Conservation (phyloP, 2,329 filamentous ascomycete genomes). For the Dactylonectria estremocensis region DNA sequence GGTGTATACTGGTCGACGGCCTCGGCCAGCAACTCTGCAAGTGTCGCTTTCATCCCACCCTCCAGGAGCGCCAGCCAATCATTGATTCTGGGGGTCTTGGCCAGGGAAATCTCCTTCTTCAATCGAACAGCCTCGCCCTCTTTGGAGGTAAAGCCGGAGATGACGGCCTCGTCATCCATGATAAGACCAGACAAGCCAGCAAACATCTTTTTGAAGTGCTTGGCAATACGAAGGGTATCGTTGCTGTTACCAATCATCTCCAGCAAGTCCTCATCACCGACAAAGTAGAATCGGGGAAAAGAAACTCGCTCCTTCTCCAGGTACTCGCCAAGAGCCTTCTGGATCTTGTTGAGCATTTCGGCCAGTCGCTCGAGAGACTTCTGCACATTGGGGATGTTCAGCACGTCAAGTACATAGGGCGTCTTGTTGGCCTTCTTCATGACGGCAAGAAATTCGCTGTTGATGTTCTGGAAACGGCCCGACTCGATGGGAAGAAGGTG, state of each 20-base stretch:
- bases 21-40: slow-evolving; percentile 91
- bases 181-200: slow-evolving; percentile 91
- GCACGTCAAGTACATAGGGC: slow-evolving; percentile 93
- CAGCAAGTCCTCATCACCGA: slow-evolving; percentile 96
- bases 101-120: slow-evolving; percentile 91
- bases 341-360: slow-evolving; percentile 98
- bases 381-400: slow-evolving; percentile 95
- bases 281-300: slow-evolving; percentile 99
- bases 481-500: slow-evolving; percentile 97
- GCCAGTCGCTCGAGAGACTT: slow-evolving; percentile 95
- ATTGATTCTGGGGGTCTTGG: slow-evolving; percentile 97
- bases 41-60: slow-evolving; percentile 91
- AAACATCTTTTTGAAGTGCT: slow-evolving; percentile 99
- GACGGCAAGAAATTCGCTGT: slow-evolving; percentile 97
- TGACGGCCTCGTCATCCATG: slow-evolving; percentile 91
- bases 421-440: slow-evolving; percentile 99
- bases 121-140: slow-evolving; percentile 91
- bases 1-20: slow-evolving; percentile 86
- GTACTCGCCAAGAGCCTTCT: slow-evolving; percentile 98
- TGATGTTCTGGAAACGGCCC: slow-evolving; percentile 98
- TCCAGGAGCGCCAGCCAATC: slow-evolving; percentile 98
- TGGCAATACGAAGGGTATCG: slow-evolving; percentile 94
- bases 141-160: slow-evolving; percentile 94
- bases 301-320: slow-evolving; percentile 97
- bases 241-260: slow-evolving; percentile 99